Conservation (phyloP, 2,329 filamentous ascomycete genomes). For the Cladosporium austrohemisphaericum region DNA sequence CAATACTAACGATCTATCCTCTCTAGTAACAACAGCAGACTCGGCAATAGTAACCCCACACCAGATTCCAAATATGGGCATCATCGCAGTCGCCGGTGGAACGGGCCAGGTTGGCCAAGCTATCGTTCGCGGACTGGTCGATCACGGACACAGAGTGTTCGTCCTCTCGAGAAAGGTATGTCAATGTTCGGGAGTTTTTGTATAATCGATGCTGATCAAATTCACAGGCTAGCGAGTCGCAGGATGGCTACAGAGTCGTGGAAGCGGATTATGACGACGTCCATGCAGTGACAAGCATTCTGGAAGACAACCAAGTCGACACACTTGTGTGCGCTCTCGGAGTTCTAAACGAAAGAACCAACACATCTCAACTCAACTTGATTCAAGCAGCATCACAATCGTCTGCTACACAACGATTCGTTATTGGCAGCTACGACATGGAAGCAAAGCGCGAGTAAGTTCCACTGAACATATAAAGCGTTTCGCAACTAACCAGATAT, state of each 20-base stretch:
- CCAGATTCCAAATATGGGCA: constrained; percentile 19
- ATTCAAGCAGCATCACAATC: constrained; percentile 18
- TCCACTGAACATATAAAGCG: neutral
- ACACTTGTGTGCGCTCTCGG: constrained; percentile 20
- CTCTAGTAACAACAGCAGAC: too few relatives aligned
- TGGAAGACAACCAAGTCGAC: constrained; percentile 15
- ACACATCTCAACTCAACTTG: constrained; percentile 17
- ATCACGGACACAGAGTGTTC: constrained; percentile 18
- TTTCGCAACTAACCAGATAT: neutral
- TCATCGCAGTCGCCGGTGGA: constrained; percentile 23
- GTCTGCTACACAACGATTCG: constrained; percentile 16
- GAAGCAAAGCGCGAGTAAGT: constrained; percentile 4
- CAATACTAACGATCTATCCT: too few relatives aligned
- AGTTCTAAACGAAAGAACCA: constrained; percentile 4
- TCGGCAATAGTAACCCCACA: too few relatives aligned
- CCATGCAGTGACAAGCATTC: neutral
- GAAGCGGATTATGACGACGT: constrained; percentile 7
- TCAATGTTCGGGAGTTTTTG: too few relatives aligned
- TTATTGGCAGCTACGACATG: constrained; percentile 17
- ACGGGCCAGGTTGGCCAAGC: constrained; percentile 21
- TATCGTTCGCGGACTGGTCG: constrained; percentile 18
- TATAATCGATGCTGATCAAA: too few relatives aligned
- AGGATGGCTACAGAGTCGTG: constrained; percentile 14
- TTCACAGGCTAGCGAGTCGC: neutral
- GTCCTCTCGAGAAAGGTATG: constrained; percentile 17